phyloP scores from a whole-genome alignment of 768 basidiomycete species.

The Rhodotorula diobovata region DNA sequence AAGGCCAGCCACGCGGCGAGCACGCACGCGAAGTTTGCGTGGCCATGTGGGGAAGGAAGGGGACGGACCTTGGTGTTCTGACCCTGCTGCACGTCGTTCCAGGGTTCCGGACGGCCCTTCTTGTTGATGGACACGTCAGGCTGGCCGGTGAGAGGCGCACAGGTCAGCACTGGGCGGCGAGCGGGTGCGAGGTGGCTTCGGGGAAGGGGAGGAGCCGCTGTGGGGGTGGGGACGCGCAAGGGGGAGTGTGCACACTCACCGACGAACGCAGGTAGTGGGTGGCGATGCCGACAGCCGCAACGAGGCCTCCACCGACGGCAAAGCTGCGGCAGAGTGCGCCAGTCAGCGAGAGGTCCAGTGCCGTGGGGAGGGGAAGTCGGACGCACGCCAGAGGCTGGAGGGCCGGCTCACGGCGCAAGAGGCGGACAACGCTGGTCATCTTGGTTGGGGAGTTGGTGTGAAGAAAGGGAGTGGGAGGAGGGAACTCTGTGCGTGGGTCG shows the following conservation, averaged over 20 bases:
- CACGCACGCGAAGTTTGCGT: neutral
- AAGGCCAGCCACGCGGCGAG: too few species aligned
- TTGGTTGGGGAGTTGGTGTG: too few species aligned
- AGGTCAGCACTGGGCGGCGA: too few species aligned
- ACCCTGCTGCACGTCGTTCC: constrained; percentile 1
- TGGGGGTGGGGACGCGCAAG: neutral
- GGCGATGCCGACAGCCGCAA: neutral
- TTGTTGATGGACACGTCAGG: neutral
- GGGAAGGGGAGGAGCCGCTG: too few species aligned
- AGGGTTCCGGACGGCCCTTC: neutral
- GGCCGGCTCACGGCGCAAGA: neutral
- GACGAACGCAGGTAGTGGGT: neutral
- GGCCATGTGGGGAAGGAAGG: neutral
- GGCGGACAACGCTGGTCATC: neutral
- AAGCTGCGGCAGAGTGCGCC: neutral
- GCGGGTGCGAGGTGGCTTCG: too few species aligned
- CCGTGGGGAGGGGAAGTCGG: neutral
- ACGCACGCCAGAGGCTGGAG: constrained; percentile 2
- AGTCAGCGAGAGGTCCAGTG: neutral
- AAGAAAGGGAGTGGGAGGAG: too few species aligned
- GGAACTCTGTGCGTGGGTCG: neutral
- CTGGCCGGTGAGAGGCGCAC: neutral
- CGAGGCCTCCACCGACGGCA: neutral
- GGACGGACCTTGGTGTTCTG: neutral
- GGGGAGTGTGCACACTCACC: neutral